Evolutionary conservation across 306 rosid genomes (phyloP), one percentile per base, ranked within the genome.

Genomic region (Citrullus mucosospermus): DNA sequence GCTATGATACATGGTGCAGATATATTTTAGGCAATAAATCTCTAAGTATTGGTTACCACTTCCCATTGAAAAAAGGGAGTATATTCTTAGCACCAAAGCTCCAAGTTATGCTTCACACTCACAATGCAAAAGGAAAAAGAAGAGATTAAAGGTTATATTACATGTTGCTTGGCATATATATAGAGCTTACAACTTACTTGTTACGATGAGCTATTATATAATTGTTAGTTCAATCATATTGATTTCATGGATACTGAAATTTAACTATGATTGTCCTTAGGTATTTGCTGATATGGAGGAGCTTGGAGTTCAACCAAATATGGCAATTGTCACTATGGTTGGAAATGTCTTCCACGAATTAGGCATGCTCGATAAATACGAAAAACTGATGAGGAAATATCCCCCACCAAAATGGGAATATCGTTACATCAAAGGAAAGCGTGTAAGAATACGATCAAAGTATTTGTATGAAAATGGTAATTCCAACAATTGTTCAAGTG

Each of bases 261-360:
- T 30, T 28, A 15, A 73, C 28, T 73, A 34, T 30, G 44, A 56
- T 38, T 78, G 50, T 17, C 22, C 73, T 83, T 32, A 95, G 99
- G 75, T 91, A 85, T 95, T 95, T 88, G 99, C 93, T 36, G 97
- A 95, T 89, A 91, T 95, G 97, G 99, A 95, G 82, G 97, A 95
- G 86, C 99, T 95, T 56, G 86, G 89, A 59, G 71, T 92, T 74
- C 89, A 81, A 81, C 99, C 97, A 69, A 84, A 80, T 81, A 69
- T 65, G 78, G 53, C 88, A 28, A 85, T 79, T 72, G 96, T 92
- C 53, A 44, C 87, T 11, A 88, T 82, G 90, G 80, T 90, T 70
- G 99, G 98, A 60, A 83, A 90, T 48, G 91, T 84, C 84, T 92
- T 96, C 88, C 83, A 85, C 82, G 87, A 92, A 85, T 85, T 90